These are phyloP conservation scores for Martiniozyma asiatica DNA, from an alignment of 1,139 yeast genomes.

Conservation along the genomic window DNA sequence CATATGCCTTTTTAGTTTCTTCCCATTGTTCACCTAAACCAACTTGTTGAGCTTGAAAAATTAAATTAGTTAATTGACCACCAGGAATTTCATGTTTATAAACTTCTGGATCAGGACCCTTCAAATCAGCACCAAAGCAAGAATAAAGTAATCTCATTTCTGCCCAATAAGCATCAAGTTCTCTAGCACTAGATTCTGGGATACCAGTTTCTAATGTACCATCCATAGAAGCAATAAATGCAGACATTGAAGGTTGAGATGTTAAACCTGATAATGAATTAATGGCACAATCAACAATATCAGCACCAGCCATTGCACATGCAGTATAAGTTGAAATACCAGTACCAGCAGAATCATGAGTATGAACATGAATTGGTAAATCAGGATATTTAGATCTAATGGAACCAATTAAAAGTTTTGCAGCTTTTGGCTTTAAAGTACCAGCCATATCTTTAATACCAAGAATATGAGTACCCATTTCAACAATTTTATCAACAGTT, in stretches of 20 bases:
- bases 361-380: conserved; percentile 94
- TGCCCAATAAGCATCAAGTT: conserved; percentile 91
- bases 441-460: conserved; percentile 99
- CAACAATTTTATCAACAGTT: conserved; percentile 74
- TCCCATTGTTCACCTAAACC: conserved; percentile 95
- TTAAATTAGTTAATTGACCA: conserved; percentile 92
- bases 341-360: conserved; percentile 99
- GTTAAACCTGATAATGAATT: conserved; percentile 98
- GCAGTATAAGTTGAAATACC: conserved; percentile 97
- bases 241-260: conserved; percentile 93
- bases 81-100: conserved; percentile 98
- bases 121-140: conserved; percentile 94
- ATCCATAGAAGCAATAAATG: conserved; percentile 82
- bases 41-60: conserved; percentile 98
- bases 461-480: conserved; percentile 90
- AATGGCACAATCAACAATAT: conserved; percentile 93
- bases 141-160: conserved; percentile 95
- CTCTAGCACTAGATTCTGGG: conserved; percentile 55
- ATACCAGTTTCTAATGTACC: conserved; percentile 76
- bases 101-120: conserved; percentile 99
- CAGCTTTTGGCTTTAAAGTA: conserved; percentile 92
- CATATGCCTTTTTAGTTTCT: conserved; percentile 88
- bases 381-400: conserved; percentile 83
- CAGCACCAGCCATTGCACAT: conserved; percentile 93
- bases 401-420: conserved; percentile 62